Percentiles rank a stretch among this genome's conserved stretches.
Evolutionary conservation across 2,329 filamentous ascomycete species (phyloP).

Genomic region (Trichoderma simmonsii): DNA sequence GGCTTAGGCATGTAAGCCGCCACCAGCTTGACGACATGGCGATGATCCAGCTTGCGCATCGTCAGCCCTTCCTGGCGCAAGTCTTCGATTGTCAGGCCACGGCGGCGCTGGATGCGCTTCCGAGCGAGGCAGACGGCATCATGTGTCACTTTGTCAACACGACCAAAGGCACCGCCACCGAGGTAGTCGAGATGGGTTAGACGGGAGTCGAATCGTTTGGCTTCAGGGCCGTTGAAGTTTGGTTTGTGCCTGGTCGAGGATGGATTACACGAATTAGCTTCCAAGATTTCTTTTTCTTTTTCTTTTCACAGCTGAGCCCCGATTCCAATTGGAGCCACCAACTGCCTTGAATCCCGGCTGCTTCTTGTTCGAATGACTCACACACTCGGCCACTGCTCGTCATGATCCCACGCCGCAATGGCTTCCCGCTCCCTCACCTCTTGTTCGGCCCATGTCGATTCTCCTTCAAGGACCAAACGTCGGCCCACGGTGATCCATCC

Average conservation of each 20-base stretch:
- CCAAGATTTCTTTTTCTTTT: not conserved
- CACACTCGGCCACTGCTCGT: slow-evolving; percentile 35
- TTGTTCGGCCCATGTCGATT: slow-evolving; percentile 28
- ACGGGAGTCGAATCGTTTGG: slow-evolving; percentile 34
- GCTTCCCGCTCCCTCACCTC: slow-evolving; percentile 30
- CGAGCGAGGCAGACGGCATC: slow-evolving; percentile 42
- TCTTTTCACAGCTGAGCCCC: not conserved
- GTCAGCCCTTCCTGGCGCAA: slow-evolving; percentile 45
- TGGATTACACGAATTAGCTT: not conserved
- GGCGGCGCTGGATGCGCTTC: slow-evolving; percentile 40
- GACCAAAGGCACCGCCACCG: slow-evolving; percentile 42
- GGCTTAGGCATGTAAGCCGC: slow-evolving; percentile 43
- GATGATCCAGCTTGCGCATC: slow-evolving; percentile 47
- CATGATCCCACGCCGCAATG: slow-evolving; percentile 33
- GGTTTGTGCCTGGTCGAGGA: slow-evolving; percentile 29
- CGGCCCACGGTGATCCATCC: slow-evolving; percentile 35
- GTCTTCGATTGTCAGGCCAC: slow-evolving; percentile 38
- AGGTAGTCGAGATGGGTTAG: slow-evolving; percentile 35
- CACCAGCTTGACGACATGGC: slow-evolving; percentile 47
- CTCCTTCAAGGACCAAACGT: slow-evolving; percentile 23
- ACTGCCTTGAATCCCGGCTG: not conserved
- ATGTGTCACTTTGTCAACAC: slow-evolving; percentile 43
- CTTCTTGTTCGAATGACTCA: slow-evolving; percentile 23
- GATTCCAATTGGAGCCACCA: not conserved
- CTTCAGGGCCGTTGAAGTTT: slow-evolving; percentile 30